Evolutionary conservation across 805 yeast species (phyloP).

Genomic region (Saturnispora sekii): DNA sequence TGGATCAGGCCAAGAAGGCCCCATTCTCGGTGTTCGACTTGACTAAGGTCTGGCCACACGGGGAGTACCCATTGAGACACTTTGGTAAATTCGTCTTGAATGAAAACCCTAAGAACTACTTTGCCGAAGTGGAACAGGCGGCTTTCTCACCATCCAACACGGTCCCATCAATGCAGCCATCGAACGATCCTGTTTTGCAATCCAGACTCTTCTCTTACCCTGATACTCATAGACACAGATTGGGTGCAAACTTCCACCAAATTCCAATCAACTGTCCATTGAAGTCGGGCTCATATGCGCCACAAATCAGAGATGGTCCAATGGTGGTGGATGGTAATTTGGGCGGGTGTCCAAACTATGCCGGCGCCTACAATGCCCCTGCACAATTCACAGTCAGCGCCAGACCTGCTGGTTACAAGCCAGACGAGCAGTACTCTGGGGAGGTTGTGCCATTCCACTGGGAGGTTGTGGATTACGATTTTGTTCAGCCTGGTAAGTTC

Average conservation of each 20-base stretch:
- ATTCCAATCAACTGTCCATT: constrained; percentile 87
- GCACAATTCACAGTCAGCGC: constrained; percentile 33
- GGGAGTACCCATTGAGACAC: constrained; percentile 75
- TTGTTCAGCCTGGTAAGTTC: constrained; percentile 63
- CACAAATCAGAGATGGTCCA: constrained; percentile 77
- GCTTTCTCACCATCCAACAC: constrained; percentile 81
- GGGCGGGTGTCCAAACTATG: constrained; percentile 70
- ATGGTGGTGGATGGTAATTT: constrained; percentile 62
- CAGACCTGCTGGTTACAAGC: constrained; percentile 23
- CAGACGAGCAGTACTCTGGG: constrained; percentile 27
- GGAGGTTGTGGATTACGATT: constrained; percentile 64
- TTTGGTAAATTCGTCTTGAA: constrained; percentile 73
- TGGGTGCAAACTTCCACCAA: constrained; percentile 69
- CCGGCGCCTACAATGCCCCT: constrained; percentile 44
- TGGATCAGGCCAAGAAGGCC: constrained; percentile 62
- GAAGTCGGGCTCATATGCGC: constrained; percentile 45
- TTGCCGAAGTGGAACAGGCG: constrained; percentile 80
- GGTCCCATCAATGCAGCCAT: constrained; percentile 75
- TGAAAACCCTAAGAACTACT: constrained; percentile 78
- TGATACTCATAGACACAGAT: constrained; percentile 78
- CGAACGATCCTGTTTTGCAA: constrained; percentile 79
- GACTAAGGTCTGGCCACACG: constrained; percentile 90
- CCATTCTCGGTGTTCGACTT: constrained; percentile 82
- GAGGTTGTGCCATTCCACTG: constrained; percentile 69
- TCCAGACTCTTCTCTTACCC: constrained; percentile 75